Evolutionary conservation across 148 eudicot species (phyloP), one percentile per base, ranked within the genome.

Genomic region (Bassia scoparia): DNA sequence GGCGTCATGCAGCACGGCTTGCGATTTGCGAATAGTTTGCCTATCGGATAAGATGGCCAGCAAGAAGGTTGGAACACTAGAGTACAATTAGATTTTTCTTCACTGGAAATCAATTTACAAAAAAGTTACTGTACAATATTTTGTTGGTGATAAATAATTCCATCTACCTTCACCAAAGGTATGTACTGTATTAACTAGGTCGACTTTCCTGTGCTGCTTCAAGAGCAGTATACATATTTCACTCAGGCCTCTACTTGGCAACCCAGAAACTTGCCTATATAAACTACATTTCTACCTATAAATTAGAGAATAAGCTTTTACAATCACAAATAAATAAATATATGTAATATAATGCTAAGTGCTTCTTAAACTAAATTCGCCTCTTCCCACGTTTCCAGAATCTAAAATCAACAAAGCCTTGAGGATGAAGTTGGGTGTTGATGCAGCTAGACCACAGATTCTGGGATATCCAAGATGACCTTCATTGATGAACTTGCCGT

Each of bases 381-480:
- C 97, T 81, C 86, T 84, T 94, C 69, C 96, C 87, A 14, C 89
- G 93, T 74, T 87, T 85, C 43, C 85, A 86, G 37, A 86, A 68
- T 74, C 91, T 91, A 62, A 84, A 64, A 85, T 95, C 97, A 75
- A 87, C 79, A 41, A n/a, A 91, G 87, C 87, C 94, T 86, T 46
- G 94, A 83, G 34, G 90, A 88, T 27, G 93, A 77, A 54, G 81
- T 77, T 49, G 31, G 89, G 85, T 21, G 76, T 50, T 21, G 88
- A 74, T 41, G 81, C 59, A 62, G 81, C 66, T 29, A 95, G 81
- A 72, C 97, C 99, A 71, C 69, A 27, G 99, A 95, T 77, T 95
- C 99, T 0, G 99, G 99, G 55, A 95, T 95, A 79, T 95, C 99
- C 37, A 95, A 89, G 80, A 83, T 72, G 31, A 82, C 82, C 49